phyloP scores from a whole-genome alignment of 768 basidiomycete genomes.

The Russula dissimulans region DNA sequence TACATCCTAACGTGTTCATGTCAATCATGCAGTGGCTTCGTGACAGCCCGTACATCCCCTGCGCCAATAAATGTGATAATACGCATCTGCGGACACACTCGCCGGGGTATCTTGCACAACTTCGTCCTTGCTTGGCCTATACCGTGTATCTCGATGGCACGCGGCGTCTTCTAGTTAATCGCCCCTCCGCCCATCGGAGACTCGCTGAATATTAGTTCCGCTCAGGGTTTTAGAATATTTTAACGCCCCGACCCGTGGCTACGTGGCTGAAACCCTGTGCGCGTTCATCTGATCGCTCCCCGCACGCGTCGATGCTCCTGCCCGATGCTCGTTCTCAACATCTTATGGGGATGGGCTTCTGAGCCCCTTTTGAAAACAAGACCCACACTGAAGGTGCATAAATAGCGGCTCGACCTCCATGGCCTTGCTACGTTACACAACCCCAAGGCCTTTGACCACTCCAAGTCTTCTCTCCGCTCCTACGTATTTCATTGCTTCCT shows the following conservation, averaged over 20 bases:
- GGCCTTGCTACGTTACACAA: background rate
- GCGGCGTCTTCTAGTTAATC: background rate
- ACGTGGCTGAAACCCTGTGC: slow-evolving; percentile 4
- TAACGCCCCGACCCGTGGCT: too few relatives aligned
- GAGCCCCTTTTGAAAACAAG: background rate
- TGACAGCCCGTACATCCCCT: slow-evolving; percentile 1
- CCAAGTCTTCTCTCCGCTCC: background rate
- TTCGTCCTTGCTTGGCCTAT: background rate
- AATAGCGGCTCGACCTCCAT: background rate
- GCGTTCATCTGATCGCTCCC: background rate
- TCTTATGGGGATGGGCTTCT: slow-evolving; percentile 4
- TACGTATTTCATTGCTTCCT: background rate
- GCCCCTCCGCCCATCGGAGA: background rate
- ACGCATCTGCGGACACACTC: background rate
- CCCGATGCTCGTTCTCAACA: background rate
- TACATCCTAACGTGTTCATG: slow-evolving; percentile 1
- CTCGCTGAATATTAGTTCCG: background rate
- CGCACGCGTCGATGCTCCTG: background rate
- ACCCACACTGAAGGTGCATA: background rate
- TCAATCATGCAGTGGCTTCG: slow-evolving; percentile 1
- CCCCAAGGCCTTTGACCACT: background rate
- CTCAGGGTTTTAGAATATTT: background rate
- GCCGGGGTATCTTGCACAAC: background rate
- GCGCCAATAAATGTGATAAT: background rate
- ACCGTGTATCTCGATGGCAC: background rate